These are phyloP conservation scores for Naegleria fowleri DNA, from an alignment of 208 protist genomes.

Conservation along the genomic window DNA sequence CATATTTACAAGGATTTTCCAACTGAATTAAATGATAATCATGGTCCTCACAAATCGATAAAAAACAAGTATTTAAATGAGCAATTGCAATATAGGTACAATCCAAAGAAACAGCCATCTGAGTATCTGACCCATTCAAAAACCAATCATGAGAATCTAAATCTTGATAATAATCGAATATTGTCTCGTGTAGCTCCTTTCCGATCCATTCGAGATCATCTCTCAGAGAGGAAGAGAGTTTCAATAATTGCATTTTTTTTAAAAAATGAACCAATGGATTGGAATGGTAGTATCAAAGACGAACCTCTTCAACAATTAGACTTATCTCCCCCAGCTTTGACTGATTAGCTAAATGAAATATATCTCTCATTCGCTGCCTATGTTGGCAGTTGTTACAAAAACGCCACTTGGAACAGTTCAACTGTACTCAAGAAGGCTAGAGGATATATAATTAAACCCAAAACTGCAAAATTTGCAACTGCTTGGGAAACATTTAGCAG, in stretches of 20 bases:
- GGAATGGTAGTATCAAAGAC: too few species aligned
- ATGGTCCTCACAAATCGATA: background rate
- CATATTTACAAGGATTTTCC: background rate
- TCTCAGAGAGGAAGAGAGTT: background rate
- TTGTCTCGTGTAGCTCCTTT: background rate
- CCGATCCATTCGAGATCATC: background rate
- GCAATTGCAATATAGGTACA: background rate
- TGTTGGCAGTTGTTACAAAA: too few species aligned
- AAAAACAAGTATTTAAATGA: background rate
- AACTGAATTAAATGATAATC: background rate
- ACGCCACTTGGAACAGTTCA: too few species aligned
- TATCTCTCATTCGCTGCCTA: too few species aligned
- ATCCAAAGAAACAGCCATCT: background rate
- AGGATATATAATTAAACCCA: too few species aligned
- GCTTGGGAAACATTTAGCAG: too few species aligned
- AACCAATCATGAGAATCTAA: background rate
- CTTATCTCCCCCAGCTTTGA: too few species aligned
- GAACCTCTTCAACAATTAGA: too few species aligned
- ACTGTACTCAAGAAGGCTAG: too few species aligned
- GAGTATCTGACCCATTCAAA: background rate
- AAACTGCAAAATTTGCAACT: too few species aligned
- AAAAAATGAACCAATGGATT: too few species aligned
- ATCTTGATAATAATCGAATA: background rate
- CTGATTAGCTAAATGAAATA: too few species aligned
- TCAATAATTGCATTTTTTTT: background rate